Evolutionary conservation across 352 stramenopile species (phyloP).

Genomic region (Globisporangium paroecandrum): DNA sequence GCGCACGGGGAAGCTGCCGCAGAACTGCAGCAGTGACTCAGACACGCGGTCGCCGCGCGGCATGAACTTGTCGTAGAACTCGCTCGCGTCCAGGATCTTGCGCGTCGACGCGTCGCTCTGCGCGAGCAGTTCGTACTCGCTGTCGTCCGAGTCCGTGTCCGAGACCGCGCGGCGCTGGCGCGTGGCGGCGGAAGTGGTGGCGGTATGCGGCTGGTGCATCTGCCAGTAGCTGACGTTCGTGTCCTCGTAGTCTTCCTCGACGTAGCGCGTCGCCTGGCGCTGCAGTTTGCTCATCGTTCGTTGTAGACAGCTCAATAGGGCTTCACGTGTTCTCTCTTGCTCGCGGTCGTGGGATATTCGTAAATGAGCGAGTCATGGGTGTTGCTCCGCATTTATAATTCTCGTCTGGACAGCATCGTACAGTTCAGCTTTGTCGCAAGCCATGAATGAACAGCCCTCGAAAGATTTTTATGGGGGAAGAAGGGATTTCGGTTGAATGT

Average conservation of each 20-base stretch:
- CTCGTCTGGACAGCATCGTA: not conserved
- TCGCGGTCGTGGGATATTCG: constrained; percentile 6
- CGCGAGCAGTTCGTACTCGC: constrained; percentile 19
- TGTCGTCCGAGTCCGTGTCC: constrained; percentile 14
- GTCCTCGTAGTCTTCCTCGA: constrained; percentile 15
- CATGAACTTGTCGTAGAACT: constrained; percentile 59
- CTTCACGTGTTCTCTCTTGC: not conserved
- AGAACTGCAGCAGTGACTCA: constrained; percentile 56
- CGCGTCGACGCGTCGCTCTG: constrained; percentile 26
- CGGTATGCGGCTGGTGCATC: constrained; percentile 6
- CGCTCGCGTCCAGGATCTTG: constrained; percentile 46
- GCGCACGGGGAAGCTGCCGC: constrained; percentile 55
- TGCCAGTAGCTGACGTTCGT: constrained; percentile 17
- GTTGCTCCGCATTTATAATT: not conserved
- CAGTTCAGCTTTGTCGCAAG: constrained; percentile 6
- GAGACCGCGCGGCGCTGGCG: not conserved
- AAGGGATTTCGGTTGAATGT: not conserved
- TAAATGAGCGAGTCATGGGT: not conserved
- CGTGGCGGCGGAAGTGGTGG: not conserved
- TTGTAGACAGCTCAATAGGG: no score
- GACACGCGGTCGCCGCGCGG: constrained; percentile 38
- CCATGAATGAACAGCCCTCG: not conserved
- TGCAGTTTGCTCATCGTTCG: not conserved
- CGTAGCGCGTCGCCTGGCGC: constrained; percentile 8
- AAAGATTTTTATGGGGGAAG: constrained; percentile 3